Conservation (phyloP, 2,329 filamentous ascomycete genomes). For the Stagonosporopsis cucurbitacearum region DNA sequence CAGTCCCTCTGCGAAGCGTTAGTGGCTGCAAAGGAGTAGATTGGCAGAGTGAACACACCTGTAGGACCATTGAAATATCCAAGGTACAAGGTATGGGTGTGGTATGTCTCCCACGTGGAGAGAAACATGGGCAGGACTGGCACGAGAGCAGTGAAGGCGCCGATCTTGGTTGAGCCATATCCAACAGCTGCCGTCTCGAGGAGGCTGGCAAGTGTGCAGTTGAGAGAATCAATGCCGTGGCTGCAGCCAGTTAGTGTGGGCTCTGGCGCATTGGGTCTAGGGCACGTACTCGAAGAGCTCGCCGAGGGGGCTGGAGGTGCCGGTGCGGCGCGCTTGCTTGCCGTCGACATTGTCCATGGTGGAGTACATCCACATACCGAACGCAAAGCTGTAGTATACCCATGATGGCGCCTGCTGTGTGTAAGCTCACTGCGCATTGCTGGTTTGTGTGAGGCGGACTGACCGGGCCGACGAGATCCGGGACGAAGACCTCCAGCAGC, state of each 20-base stretch:
- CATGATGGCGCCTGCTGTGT: conserved; percentile 75
- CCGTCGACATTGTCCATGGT: conserved; percentile 99
- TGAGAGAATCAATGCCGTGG: conserved; percentile 97
- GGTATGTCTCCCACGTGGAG: conserved; percentile 99
- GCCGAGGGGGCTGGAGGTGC: conserved; percentile 91
- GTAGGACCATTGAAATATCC: conserved; percentile 97
- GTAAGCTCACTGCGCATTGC: conserved; percentile 19
- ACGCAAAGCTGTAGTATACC: conserved; percentile 94
- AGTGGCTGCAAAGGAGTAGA: conserved; percentile 4
- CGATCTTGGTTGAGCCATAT: conserved; percentile 80
- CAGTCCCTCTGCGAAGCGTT: conserved; percentile 70
- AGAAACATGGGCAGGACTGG: conserved; percentile 99
- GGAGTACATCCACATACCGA: conserved; percentile 97
- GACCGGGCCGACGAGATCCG: conserved; percentile 89
- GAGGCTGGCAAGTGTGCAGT: conserved; percentile 91
- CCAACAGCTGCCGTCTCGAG: conserved; percentile 94
- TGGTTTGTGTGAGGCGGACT: conserved; percentile 41
- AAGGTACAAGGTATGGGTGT: conserved; percentile 95
- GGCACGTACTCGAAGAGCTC: conserved; percentile 84
- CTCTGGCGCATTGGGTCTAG: conserved; percentile 32
- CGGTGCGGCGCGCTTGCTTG: conserved; percentile 93
- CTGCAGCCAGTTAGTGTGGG: conserved; percentile 47
- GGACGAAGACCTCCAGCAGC: conserved; percentile 78
- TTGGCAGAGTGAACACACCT: conserved; percentile 36
- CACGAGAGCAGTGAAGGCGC: conserved; percentile 88